Conservation (phyloP, 2,329 filamentous ascomycete species). For the Pseudogymnoascus sp. region DNA sequence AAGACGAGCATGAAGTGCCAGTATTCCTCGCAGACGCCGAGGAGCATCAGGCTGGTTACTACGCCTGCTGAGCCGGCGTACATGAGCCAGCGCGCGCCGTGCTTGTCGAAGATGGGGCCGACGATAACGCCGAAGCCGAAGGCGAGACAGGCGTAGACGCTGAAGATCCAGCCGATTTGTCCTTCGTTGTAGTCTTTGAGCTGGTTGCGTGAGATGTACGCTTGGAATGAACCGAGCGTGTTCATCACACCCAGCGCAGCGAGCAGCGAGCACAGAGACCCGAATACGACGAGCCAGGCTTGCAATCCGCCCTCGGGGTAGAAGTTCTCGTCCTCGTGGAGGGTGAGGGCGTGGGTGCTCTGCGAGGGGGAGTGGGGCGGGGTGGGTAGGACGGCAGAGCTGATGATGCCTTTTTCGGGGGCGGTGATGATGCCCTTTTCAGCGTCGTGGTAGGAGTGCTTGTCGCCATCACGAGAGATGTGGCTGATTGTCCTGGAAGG, state of each 20-base stretch:
- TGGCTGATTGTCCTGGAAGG: neutral
- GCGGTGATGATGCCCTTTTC: neutral
- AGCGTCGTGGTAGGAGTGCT: neutral
- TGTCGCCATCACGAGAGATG: neutral
- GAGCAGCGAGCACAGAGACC: constrained; percentile 72
- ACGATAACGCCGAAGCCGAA: constrained; percentile 81
- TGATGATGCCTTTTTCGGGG: neutral
- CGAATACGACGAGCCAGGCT: constrained; percentile 80
- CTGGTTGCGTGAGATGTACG: constrained; percentile 67
- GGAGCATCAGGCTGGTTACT: constrained; percentile 53
- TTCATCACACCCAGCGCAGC: constrained; percentile 74
- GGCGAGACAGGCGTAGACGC: constrained; percentile 68
- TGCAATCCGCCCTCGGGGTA: constrained; percentile 72
- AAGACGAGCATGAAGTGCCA: constrained; percentile 73
- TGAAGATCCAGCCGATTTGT: constrained; percentile 82
- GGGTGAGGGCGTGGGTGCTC: neutral
- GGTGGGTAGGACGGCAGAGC: neutral
- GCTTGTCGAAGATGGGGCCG: constrained; percentile 77
- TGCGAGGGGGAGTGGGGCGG: neutral
- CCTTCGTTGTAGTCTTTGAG: constrained; percentile 58
- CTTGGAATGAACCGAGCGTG: constrained; percentile 68
- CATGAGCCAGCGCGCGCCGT: constrained; percentile 66
- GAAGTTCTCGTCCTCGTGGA: constrained; percentile 11
- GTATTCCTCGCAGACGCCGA: constrained; percentile 56
- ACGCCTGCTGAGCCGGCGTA: constrained; percentile 50